Evolutionary conservation across 148 eudicot species (phyloP), one percentile per base, ranked within the genome.

Genomic region (Cornus controversa): DNA sequence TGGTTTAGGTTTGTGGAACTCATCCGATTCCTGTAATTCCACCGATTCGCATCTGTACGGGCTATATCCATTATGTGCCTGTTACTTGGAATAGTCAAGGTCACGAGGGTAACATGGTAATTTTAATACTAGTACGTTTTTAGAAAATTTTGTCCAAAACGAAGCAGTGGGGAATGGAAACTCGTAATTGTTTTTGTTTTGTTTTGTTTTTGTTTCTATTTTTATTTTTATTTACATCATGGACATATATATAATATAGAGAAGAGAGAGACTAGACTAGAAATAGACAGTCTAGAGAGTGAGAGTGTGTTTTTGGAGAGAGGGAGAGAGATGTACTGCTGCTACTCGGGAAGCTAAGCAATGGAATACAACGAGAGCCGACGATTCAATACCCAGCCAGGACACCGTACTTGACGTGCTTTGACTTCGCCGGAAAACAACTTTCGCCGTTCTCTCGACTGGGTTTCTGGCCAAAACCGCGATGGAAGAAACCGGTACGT

Each of bases 401-500:
- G 11, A 23, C 37, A 15, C 6, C 47, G 16, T n/a, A 4, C 57
- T 42, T 70, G 72, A 73, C 26, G 2, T 16, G 26, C 6, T 24
- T 34, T 62, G 7, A 9, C 68, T n/a, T 20, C 75, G 31, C 67
- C 68, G 60, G 65, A 8, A 75, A 75, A 75, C 79, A 29, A 31
- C 73, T 14, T 18, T 53, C 14, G 22, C 2, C 28, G 40, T 10
- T 15, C 45, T 23, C 42, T 34, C 22, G 14, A 0, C 50, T n/a
- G 50, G 50, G 36, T 69, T 36, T 20, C 26, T 47, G 11, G 26
- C 23, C 23, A 8, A 34, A 74, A 36, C 37, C 34, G 69, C 79
- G n/a, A 86, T 86, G 89, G 80, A 72, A 3, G 85, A 81, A 57
- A 71, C 82, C 74, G 85, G 80, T 67, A 78, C 80, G 28, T 80